Conservation (phyloP, 2,329 filamentous ascomycete species). For the Fusarium decemcellulare region DNA sequence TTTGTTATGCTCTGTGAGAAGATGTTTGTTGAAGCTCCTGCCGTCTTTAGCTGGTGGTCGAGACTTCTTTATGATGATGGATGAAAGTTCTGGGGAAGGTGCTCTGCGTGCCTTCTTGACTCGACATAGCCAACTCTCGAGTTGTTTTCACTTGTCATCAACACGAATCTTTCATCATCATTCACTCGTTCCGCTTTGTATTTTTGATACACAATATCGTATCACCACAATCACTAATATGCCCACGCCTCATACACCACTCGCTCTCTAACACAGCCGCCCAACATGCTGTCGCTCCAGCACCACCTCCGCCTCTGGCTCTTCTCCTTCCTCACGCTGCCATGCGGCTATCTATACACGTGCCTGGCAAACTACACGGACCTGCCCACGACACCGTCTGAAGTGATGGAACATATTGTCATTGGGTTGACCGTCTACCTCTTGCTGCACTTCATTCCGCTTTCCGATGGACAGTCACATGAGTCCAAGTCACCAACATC, state of each 20-base stretch:
- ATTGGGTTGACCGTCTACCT: constrained; percentile 23
- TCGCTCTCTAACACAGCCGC: background rate
- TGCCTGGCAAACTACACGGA: background rate
- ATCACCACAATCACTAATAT: background rate
- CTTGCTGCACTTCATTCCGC: background rate
- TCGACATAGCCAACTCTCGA: too few species aligned
- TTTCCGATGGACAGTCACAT: background rate
- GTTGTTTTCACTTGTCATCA: background rate
- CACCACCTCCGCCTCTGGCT: constrained; percentile 37
- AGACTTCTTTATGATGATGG: background rate
- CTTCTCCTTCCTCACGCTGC: constrained; percentile 29
- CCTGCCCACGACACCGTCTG: constrained; percentile 1
- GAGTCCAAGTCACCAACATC: too few species aligned
- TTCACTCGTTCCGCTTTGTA: background rate
- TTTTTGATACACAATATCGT: background rate
- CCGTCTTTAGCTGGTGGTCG: too few species aligned
- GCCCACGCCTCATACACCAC: background rate
- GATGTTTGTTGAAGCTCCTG: too few species aligned
- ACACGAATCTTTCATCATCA: background rate
- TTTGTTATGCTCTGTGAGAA: too few species aligned
- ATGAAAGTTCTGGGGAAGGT: constrained; percentile 12
- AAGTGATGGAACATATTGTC: constrained; percentile 1
- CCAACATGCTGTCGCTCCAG: constrained; percentile 34
- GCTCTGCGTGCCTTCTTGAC: background rate
- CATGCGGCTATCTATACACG: constrained; percentile 8